These are phyloP conservation scores for Apophysomyces trapeziformis DNA, from an alignment of 371 early-diverging fungal genomes.

Conservation along the genomic window DNA sequence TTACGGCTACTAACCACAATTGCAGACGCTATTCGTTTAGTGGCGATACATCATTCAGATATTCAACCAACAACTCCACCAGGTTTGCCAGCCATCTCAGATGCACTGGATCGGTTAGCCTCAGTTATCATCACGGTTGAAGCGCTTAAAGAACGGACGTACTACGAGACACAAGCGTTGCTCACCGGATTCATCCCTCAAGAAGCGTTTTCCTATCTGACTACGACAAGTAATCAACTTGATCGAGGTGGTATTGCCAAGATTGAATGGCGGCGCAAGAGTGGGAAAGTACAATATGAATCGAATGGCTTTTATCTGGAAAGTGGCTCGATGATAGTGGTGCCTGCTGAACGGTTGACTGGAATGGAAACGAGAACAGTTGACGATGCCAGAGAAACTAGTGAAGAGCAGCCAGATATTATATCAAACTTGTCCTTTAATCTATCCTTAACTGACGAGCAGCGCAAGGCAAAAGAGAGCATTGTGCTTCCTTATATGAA, in stretches of 20 bases:
- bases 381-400: slow-evolving; percentile 4
- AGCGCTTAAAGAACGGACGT: slow-evolving; percentile 23
- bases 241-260: slow-evolving; percentile 37
- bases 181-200: slow-evolving; percentile 48
- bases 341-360: slow-evolving; percentile 27
- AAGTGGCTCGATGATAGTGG: slow-evolving; percentile 20
- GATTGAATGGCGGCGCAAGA: slow-evolving; percentile 52
- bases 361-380: slow-evolving; percentile 5
- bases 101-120: slow-evolving; percentile 40
- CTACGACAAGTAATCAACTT: slow-evolving; percentile 32
- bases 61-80: slow-evolving; percentile 16
- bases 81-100: slow-evolving; percentile 18
- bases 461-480: slow-evolving; percentile 74
- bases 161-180: slow-evolving; percentile 36
- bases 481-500: slow-evolving; percentile 82
- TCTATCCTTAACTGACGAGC: slow-evolving; percentile 82
- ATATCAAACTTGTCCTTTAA: slow-evolving; percentile 82
- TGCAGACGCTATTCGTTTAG: slow-evolving; percentile 36
- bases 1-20: too few species aligned
- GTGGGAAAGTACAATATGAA: slow-evolving; percentile 49
- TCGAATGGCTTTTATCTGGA: slow-evolving; percentile 33
- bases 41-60: slow-evolving; percentile 39
- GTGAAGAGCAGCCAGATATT: slow-evolving; percentile 29
- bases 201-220: slow-evolving; percentile 48
- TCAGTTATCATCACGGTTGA: slow-evolving; percentile 32